Evolutionary conservation across 495 filamentous ascomycete genomes (phyloP), one percentile per base, ranked within the genome.

Genomic region (Aspergillus incahuasiensis): DNA sequence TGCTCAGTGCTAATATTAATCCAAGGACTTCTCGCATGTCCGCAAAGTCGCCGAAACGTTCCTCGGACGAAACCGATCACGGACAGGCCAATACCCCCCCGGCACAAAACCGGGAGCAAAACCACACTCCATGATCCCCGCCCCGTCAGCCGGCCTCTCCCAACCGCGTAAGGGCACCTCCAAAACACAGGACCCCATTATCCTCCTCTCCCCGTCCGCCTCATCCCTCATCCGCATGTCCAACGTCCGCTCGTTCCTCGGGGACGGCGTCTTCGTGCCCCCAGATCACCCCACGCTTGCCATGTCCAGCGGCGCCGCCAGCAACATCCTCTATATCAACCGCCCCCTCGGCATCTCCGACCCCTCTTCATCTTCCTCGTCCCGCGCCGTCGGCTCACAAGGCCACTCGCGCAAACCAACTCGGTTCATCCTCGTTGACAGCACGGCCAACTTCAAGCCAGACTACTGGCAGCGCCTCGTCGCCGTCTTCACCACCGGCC

Each of bases 391-490:
- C 24, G 58, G 68, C 44, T 63, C 68, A 4, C 52, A 61, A 21
- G 43, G 25, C 44, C 83, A 87, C 52, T 67, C 86, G 1, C 71
- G 74, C 28, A 86, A 86, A 19, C 86, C 91, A 3, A 84, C 95
- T 62, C 87, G 92, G 48, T 97, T 99, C 76, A 90, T 96, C 63
- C 83, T 99, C 20, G 92, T 97, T 49, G 94, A 99, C 67, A 85
- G 83, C 12, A 86, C 90, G 0, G 86, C 94, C 63, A 86, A 95
- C 71, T 99, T 99, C 79, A 94, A 94, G 69, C 94, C 94, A 1
- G 92, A 97, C 66, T 97, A 97, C 74, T 99, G 94, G 94, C 83
- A 86, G 54, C 86, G 95, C 18, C 89, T 99, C 9, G 94, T 97
- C 8, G 95, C 90, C 8, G 91, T 99, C 43, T 99, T 99, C 73